A percentile compares a stretch with the other conserved stretches of the same genome.
Conservation (phyloP, 2,329 filamentous ascomycete species). For the Ilyonectria destructans region DNA sequence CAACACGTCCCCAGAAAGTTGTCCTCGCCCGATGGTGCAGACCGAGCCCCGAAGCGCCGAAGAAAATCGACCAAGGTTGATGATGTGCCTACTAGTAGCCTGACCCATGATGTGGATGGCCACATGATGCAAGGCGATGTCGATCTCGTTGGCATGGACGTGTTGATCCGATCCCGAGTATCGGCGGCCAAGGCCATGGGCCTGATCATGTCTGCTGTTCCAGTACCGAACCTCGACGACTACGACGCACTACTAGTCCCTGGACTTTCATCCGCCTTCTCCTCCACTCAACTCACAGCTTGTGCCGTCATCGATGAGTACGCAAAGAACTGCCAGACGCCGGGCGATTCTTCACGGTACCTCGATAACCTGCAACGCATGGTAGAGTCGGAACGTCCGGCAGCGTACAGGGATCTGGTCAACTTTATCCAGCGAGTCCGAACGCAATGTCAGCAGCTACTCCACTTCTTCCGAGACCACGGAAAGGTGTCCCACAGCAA, state of each 20-base stretch:
- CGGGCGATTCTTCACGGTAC: slow-evolving; percentile 67
- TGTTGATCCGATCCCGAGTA: slow-evolving; percentile 90
- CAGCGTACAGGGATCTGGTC: slow-evolving; percentile 90
- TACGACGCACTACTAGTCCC: slow-evolving; percentile 79
- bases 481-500: slow-evolving; percentile 84
- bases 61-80: slow-evolving; percentile 90
- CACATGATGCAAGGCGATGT: slow-evolving; percentile 98
- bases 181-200: slow-evolving; percentile 90
- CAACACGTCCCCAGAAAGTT: slow-evolving; percentile 63
- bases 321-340: slow-evolving; percentile 71
- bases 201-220: slow-evolving; percentile 84
- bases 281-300: slow-evolving; percentile 88
- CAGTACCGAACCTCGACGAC: slow-evolving; percentile 72
- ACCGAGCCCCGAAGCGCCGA: slow-evolving; percentile 81
- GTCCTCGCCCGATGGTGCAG: slow-evolving; percentile 69
- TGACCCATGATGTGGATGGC: slow-evolving; percentile 96
- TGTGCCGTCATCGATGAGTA: slow-evolving; percentile 92
- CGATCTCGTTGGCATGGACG: slow-evolving; percentile 92
- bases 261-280: slow-evolving; percentile 80
- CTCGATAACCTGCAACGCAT: slow-evolving; percentile 79
- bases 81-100: slow-evolving; percentile 72
- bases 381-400: slow-evolving; percentile 85
- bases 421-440: slow-evolving; percentile 91
- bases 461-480: slow-evolving; percentile 93
- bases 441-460: slow-evolving; percentile 90